Conservation (phyloP, 306 rosid genomes). For the Ormosia emarginata region DNA sequence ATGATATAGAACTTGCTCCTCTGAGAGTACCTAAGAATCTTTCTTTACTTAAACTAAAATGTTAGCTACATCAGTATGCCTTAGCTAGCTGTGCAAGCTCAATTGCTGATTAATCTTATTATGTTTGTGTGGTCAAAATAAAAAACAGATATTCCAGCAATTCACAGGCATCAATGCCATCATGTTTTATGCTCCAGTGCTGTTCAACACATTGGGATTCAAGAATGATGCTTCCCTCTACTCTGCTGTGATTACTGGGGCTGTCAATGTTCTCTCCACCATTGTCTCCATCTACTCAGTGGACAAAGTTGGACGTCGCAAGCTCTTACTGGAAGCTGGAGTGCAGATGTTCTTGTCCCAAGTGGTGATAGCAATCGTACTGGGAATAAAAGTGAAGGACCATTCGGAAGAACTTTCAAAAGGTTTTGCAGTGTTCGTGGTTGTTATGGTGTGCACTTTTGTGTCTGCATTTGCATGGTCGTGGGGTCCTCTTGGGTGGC, state of each 20-base stretch:
- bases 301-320: constrained; percentile 79
- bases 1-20: too few species aligned
- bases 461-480: constrained; percentile 93
- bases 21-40: too few species aligned
- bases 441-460: constrained; percentile 66
- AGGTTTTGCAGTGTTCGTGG: constrained; percentile 52
- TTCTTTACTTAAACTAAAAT: neutral
- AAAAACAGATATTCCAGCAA: constrained; percentile 79
- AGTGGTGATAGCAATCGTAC: constrained; percentile 53
- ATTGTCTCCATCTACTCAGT: constrained; percentile 67
- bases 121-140: neutral
- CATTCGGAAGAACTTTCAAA: constrained; percentile 33
- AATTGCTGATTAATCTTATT: neutral
- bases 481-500: constrained; percentile 94
- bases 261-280: constrained; percentile 76
- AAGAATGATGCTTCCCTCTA: constrained; percentile 72
- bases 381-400: constrained; percentile 60
- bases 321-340: constrained; percentile 78
- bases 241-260: constrained; percentile 83
- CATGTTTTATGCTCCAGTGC: constrained; percentile 86
- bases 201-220: constrained; percentile 74
- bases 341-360: constrained; percentile 86
- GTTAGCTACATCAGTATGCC: too few species aligned
- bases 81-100: neutral
- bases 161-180: constrained; percentile 88